Base-by-base conservation (phyloP, 1,139 yeast genomes). In the Wickerhamomyces sp. region DNA sequence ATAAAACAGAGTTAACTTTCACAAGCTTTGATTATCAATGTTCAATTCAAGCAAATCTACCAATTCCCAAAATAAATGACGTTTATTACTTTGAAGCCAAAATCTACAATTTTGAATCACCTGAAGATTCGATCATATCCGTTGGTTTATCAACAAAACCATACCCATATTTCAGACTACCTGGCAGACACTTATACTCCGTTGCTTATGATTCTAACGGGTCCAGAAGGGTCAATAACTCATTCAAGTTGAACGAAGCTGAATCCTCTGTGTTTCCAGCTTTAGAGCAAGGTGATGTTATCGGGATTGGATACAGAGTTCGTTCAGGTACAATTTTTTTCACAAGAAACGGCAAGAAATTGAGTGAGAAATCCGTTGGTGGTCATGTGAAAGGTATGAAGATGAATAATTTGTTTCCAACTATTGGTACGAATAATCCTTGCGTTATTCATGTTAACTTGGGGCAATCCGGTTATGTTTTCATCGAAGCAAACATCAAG, bases 21-120 rank as follows among this genome's bases (percentile, higher is more conserved):
- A 70, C 74, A 52, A 75, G 70, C 42, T 74, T 70, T 49, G 72
- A 75, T 36, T 80, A 78, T 41, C 88, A 80, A 51, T 78, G 93
- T 42, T 83, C 93, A 11, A 70, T 83, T 8, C 88, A 78, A 56
- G 78, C 96, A 2, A 91, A 88, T 58, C 63, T 88, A 41, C 97
- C 98, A 0, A 72, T 91, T 11, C 96, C 96, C 14, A 72, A 73
- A 54, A 75, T 75, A 40, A 88, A 87, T 55, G 95, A 88, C 39
- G 94, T 87, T 2, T 89, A 88, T 56, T 91, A 91, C 61, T 87
- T 83, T 64, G 98, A 91, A 58, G 76, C 81, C 32, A 91, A 91
- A 49, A 62, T 81, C 5, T 78, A 71, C 53, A 67, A 61, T 42
- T 54, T 78, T 13, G 88, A 86, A 7, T 69, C 76, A 36, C 78